Evolutionary conservation across 805 yeast genomes (phyloP).

Genomic region (Torulaspora delbrueckii): DNA sequence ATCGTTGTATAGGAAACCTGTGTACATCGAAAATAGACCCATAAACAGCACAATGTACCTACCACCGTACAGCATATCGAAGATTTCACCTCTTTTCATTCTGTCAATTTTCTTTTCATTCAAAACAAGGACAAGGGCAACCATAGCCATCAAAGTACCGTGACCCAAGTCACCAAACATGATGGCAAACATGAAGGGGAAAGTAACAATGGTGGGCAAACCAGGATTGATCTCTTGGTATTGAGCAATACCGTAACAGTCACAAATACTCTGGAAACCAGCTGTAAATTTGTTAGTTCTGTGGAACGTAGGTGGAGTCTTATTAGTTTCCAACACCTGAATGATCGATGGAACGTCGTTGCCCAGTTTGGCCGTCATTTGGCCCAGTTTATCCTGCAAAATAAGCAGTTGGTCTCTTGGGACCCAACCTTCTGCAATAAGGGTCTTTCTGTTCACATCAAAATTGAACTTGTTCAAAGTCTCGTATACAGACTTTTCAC

Average conservation of each 20-base stretch:
- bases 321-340: slow-evolving; percentile 58
- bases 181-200: slow-evolving; percentile 78
- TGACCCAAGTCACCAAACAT: slow-evolving; percentile 84
- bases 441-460: slow-evolving; percentile 60
- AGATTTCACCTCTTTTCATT: slow-evolving; percentile 66
- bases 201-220: slow-evolving; percentile 65
- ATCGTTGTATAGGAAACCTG: slow-evolving; percentile 71
- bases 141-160: slow-evolving; percentile 57
- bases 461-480: slow-evolving; percentile 62
- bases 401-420: slow-evolving; percentile 50
- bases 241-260: slow-evolving; percentile 74
- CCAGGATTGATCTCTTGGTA: slow-evolving; percentile 75
- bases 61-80: slow-evolving; percentile 72
- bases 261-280: slow-evolving; percentile 66
- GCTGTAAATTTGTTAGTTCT: slow-evolving; percentile 63
- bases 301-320: slow-evolving; percentile 69
- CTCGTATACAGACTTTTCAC: slow-evolving; percentile 56
- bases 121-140: slow-evolving; percentile 49
- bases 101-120: slow-evolving; percentile 50
- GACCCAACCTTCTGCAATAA: slow-evolving; percentile 73
- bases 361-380: slow-evolving; percentile 32
- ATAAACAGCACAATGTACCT: slow-evolving; percentile 62
- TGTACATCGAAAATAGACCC: slow-evolving; percentile 71
- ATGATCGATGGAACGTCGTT: slow-evolving; percentile 42
- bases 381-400: slow-evolving; percentile 43